Evolutionary conservation across 2,329 filamentous ascomycete species (phyloP), one percentile per base, ranked within the genome.

Genomic region (Fusarium sp.): DNA sequence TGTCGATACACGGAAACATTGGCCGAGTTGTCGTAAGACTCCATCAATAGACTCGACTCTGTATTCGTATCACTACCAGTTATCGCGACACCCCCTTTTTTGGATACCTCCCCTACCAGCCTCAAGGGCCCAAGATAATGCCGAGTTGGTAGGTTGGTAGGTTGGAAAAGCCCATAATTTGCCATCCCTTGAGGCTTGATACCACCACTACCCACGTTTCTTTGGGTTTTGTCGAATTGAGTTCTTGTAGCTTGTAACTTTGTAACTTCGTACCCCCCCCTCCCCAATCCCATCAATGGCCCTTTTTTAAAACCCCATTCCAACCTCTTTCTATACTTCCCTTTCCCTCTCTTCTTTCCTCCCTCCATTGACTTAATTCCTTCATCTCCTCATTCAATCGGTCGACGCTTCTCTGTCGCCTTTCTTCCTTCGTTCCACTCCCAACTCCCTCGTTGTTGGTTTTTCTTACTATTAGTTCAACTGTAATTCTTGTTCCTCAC

Each of bases 361-460:
- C 59, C 60, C 67, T 62, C 53, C 50, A 45, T 67, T 61, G 40
- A 45, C 23, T 50, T 49, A 46, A 68, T 53, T 58, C 45, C 45
- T 65, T 57, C 60, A 45, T 56, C 34, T 65, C 56, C 61, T 67
- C 58, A 70, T 73, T 20, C 66, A 46, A 63, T 56, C 61, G 61
- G 54, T 67, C 60, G 56, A 60, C 55, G 55, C 39, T 28, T 60
- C 26, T 60, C 55, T 60, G 55, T 60, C 58, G 50, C 62, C 55
- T 43, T 68, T 65, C 64, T 70, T 73, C 70, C 58, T 73, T 75
- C 69, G 61, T 70, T 72, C 42, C 46, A 50, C 23, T 71, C 48
- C 75, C 76, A 76, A 78, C 74, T 74, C 77, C 56, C 74, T 79
- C 77, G 73, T 75, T 79, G 72, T 77, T 78, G 77, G 77, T 62